Base-by-base conservation (phyloP, 805 yeast genomes). In the Candida orba region DNA sequence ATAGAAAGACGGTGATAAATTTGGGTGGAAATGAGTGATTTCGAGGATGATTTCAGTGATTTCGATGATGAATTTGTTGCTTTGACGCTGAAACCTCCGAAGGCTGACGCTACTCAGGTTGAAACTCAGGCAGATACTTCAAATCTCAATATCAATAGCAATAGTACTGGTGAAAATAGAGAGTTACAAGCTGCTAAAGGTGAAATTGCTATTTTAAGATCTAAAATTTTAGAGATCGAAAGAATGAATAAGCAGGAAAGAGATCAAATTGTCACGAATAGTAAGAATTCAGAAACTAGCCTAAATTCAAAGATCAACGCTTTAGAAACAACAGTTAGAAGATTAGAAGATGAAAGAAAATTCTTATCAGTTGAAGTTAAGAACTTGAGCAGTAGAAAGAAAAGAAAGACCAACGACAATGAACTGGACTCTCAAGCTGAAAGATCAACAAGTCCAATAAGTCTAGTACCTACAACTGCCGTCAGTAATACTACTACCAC, bases 171-270 rank as follows among this genome's bases (percentile, higher is more conserved):
- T 18, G 8, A 17, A 10, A 23, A 35, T 30, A 24, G 32, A 10
- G 65, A 65, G 34, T 49, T 79, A n/a, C 69, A 67, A 43, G 64
- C 71, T 31, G 82, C 86, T 6, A 76, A 75, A 43, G 97, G 97
- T 3, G 96, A 90, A 56, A 79, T 85, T 32, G 80, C 93, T 13
- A 80, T 89, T 31, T 67, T 90, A 15, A 68, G 95, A 43, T 77
- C 81, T 9, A 86, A 80, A 52, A 63, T 84, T 18, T 64, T 71
- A 18, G 71, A 73, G 35, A 48, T 75, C 4, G 75, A 73, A 40
- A 56, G 56, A 23, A 68, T 65, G 39, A 65, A 65, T 35, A 36
- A 20, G 5, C 49, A 53, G 6, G 61, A 59, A 20, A 49, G 62
- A 5, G 49, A 56, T 6, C 56, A 61, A 22, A 24, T 64, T 10